phyloP scores from a whole-genome alignment of 208 protist genomes.

The Wallacemonas sp. region DNA sequence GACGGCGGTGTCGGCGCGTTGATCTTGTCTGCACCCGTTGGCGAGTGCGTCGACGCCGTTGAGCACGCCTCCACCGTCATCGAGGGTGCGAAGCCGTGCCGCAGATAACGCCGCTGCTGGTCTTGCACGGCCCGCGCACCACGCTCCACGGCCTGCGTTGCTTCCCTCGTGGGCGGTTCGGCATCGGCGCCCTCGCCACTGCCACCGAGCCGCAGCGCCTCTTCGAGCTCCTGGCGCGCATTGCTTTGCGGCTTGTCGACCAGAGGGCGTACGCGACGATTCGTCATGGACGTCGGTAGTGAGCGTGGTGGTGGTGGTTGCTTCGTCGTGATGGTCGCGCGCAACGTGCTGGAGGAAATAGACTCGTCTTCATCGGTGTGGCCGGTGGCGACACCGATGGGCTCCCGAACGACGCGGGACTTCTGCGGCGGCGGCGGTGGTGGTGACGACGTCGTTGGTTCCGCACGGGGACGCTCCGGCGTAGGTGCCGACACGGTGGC shows the following conservation, averaged over 20 bases:
- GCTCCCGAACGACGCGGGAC: too few relatives aligned
- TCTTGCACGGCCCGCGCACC: background rate
- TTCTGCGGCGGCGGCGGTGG: too few relatives aligned
- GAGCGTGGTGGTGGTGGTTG: conserved; percentile 6
- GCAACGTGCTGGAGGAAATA: background rate
- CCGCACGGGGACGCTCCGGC: too few relatives aligned
- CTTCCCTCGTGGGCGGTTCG: background rate
- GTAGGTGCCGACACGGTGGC: too few relatives aligned
- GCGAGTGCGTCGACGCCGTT: background rate
- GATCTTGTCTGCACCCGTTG: too few relatives aligned
- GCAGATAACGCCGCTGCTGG: conserved; percentile 1
- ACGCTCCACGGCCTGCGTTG: background rate
- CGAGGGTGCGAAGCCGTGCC: background rate
- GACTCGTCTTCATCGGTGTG: background rate
- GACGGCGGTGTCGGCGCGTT: background rate
- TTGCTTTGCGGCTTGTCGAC: conserved; percentile 4
- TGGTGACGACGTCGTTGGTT: too few relatives aligned
- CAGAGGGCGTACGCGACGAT: background rate
- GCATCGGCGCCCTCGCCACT: background rate
- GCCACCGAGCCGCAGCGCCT: background rate
- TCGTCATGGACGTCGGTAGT: background rate
- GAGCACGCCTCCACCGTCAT: background rate
- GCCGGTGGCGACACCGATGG: background rate
- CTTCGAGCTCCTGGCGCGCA: background rate
- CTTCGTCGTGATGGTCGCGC: background rate